These are phyloP conservation scores for Aspergillus persii DNA, from an alignment of 2,329 filamentous ascomycete species.

Conservation along the genomic window DNA sequence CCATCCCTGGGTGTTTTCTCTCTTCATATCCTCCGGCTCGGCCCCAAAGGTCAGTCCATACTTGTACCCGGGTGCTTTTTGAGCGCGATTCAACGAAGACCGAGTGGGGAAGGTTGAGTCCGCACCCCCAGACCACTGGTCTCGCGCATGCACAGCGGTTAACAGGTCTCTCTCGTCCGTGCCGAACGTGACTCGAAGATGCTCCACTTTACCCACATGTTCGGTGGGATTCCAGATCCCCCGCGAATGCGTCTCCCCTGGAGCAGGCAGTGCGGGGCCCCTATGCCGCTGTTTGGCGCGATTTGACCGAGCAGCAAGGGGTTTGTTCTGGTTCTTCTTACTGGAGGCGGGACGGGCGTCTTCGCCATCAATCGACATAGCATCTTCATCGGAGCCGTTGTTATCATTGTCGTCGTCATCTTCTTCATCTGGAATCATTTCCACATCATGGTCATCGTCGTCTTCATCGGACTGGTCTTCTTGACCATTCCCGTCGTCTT, in stretches of 20 bases:
- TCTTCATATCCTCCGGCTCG: conserved; percentile 38
- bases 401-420: conserved; percentile 12
- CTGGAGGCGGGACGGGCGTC: background rate
- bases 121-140: conserved; percentile 47
- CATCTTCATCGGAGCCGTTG: background rate
- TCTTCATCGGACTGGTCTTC: conserved; percentile 16
- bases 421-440: conserved; percentile 4
- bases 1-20: conserved; percentile 49
- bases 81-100: conserved; percentile 31
- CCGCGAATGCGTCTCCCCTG: conserved; percentile 34
- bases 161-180: conserved; percentile 50
- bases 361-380: conserved; percentile 6
- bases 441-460: conserved; percentile 15
- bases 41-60: conserved; percentile 46
- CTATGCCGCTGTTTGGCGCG: conserved; percentile 14
- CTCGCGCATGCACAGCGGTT: conserved; percentile 47
- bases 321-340: conserved; percentile 17
- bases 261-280: conserved; percentile 16
- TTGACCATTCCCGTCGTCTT: conserved; percentile 23
- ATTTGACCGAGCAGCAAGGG: conserved; percentile 1
- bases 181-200: conserved; percentile 52
- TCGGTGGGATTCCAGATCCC: conserved; percentile 36
- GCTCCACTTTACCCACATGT: conserved; percentile 43
- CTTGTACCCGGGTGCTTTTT: conserved; percentile 31
- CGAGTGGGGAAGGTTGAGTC: conserved; percentile 54